Evolutionary conservation across 768 basidiomycete species (phyloP).

Genomic region (Tubosaeta sp.): DNA sequence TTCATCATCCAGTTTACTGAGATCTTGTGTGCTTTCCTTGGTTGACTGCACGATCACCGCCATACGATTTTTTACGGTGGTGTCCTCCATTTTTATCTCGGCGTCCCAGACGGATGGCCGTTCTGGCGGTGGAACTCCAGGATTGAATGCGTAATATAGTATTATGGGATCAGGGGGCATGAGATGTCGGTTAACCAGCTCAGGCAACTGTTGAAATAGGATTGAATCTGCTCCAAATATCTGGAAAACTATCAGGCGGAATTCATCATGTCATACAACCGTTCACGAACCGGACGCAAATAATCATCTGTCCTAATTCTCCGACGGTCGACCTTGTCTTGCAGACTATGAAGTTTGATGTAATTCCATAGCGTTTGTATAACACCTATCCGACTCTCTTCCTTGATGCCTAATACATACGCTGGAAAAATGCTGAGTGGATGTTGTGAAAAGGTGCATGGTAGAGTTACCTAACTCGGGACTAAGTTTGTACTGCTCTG

Average conservation of each 20-base stretch:
- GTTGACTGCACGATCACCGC: slow-evolving; percentile 62
- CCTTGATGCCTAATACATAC: slow-evolving; percentile 69
- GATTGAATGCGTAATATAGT: slow-evolving; percentile 72
- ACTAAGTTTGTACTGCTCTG: slow-evolving; percentile 79
- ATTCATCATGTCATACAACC: background rate
- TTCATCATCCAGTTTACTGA: slow-evolving; percentile 83
- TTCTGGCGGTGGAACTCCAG: slow-evolving; percentile 58
- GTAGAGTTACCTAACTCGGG: slow-evolving; percentile 60
- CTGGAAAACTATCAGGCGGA: slow-evolving; percentile 32
- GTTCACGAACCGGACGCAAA: slow-evolving; percentile 53
- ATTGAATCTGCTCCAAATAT: slow-evolving; percentile 70
- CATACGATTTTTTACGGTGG: slow-evolving; percentile 68
- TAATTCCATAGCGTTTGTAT: slow-evolving; percentile 89
- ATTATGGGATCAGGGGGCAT: slow-evolving; percentile 74
- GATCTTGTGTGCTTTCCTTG: slow-evolving; percentile 63
- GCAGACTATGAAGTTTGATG: slow-evolving; percentile 77
- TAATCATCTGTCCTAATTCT: slow-evolving; percentile 66
- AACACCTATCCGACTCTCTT: slow-evolving; percentile 78
- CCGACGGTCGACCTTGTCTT: slow-evolving; percentile 77
- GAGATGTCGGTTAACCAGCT: slow-evolving; percentile 79
- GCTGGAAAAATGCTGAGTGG: slow-evolving; percentile 32
- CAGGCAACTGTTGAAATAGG: slow-evolving; percentile 76
- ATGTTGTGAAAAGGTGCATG: background rate
- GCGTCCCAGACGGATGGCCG: slow-evolving; percentile 80
- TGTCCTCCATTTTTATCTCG: slow-evolving; percentile 85